These are phyloP conservation scores for sorghum (Sorghum bicolor) DNA, from an alignment of 176 grass and related monocot species.

Conservation along the genomic window Sorghum_bicolor_NCBIv3 NC_012873.2:56570501-56571000, in stretches of 20 bases:
- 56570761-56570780: not conserved
- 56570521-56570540: too few species aligned
- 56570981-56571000: constrained; percentile 62
- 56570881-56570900: not conserved
- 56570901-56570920: not conserved
- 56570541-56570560: too few species aligned
- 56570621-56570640: too few species aligned
- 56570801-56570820: not conserved
- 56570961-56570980: constrained; percentile 60
- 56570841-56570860: constrained; percentile 30
- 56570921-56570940: constrained; percentile 57
- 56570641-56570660: not conserved
- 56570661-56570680: constrained; percentile 1
- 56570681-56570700: not conserved
- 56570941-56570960: constrained; percentile 78
- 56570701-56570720: not conserved
- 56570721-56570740: not conserved
- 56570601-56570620: too few species aligned
- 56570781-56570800: constrained; percentile 23
- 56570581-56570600: too few species aligned
- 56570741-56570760: not conserved
- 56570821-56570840: constrained; percentile 14
- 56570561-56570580: too few species aligned
- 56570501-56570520: too few species aligned
- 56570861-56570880: not conserved